These are phyloP conservation scores for Mycena vulgaris DNA, from an alignment of 768 basidiomycete species.

Conservation along the genomic window DNA sequence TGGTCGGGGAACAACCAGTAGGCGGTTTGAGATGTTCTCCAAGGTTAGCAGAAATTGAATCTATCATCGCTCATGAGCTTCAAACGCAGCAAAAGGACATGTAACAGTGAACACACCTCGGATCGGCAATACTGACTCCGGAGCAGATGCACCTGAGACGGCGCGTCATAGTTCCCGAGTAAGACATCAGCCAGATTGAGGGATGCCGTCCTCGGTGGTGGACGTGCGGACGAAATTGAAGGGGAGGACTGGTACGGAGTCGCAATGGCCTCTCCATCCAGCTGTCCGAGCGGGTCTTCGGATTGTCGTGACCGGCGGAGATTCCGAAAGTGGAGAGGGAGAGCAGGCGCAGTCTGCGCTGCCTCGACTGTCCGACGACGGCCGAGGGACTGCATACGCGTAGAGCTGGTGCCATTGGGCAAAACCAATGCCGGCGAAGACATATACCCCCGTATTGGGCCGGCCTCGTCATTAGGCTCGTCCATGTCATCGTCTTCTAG, in stretches of 20 bases:
- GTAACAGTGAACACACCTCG: constrained; percentile 66
- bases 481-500: constrained; percentile 64
- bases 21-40: constrained; percentile 93
- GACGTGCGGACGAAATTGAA: constrained; percentile 67
- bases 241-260: constrained; percentile 82
- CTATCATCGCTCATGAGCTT: constrained; percentile 55
- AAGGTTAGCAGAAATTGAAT: constrained; percentile 90
- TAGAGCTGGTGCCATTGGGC: constrained; percentile 35
- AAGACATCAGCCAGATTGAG: constrained; percentile 67
- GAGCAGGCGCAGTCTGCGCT: constrained; percentile 82
- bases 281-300: constrained; percentile 83
- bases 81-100: constrained; percentile 1
- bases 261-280: constrained; percentile 61
- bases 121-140: constrained; percentile 91
- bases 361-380: constrained; percentile 70
- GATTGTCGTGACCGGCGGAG: constrained; percentile 71
- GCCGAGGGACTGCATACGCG: constrained; percentile 38
- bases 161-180: constrained; percentile 76
- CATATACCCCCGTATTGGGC: constrained; percentile 35
- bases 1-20: constrained; percentile 93
- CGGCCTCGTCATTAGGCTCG: constrained; percentile 26
- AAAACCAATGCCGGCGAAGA: constrained; percentile 35
- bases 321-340: constrained; percentile 73
- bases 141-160: constrained; percentile 80
- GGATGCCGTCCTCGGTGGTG: constrained; percentile 61